phyloP scores from a whole-genome alignment of 257 asterid genomes.

The Sherardia arvensis region DNA sequence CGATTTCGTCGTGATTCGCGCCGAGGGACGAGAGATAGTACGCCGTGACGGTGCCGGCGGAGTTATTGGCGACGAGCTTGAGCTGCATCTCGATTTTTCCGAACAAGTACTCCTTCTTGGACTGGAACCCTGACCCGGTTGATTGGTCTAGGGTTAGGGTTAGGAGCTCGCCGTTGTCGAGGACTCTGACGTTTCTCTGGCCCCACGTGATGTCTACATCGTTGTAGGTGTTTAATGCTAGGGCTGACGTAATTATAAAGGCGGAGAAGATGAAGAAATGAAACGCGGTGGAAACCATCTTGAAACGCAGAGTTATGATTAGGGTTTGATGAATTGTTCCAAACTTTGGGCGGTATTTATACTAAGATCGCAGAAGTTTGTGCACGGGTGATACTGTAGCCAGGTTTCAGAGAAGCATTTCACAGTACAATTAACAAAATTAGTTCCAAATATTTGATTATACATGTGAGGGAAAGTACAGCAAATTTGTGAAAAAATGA shows the following conservation, averaged over 20 bases:
- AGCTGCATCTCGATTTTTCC: slow-evolving; percentile 10
- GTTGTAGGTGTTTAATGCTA: neutral
- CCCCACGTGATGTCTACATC: slow-evolving; percentile 8
- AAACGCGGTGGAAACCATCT: neutral
- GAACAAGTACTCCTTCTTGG: neutral
- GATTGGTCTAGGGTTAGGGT: neutral
- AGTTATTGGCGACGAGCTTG: slow-evolving; percentile 12
- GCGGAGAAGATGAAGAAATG: neutral
- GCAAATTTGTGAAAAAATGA: no score
- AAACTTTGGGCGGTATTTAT: neutral
- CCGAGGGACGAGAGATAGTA: neutral
- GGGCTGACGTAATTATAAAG: neutral
- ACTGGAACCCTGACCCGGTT: slow-evolving; percentile 3
- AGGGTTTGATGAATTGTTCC: neutral
- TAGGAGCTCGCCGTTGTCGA: neutral
- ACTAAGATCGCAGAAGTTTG: no score
- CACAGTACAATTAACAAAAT: no score
- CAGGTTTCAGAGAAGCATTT: no score
- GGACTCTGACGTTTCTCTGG: neutral
- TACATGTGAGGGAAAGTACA: no score
- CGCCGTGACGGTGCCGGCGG: slow-evolving; percentile 10
- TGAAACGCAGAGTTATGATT: neutral
- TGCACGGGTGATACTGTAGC: no score
- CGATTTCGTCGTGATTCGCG: slow-evolving; percentile 4
- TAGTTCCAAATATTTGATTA: no score